These are phyloP conservation scores for Lecanicillium sp. DNA, from an alignment of 2,329 filamentous ascomycete species.

Conservation along the genomic window DNA sequence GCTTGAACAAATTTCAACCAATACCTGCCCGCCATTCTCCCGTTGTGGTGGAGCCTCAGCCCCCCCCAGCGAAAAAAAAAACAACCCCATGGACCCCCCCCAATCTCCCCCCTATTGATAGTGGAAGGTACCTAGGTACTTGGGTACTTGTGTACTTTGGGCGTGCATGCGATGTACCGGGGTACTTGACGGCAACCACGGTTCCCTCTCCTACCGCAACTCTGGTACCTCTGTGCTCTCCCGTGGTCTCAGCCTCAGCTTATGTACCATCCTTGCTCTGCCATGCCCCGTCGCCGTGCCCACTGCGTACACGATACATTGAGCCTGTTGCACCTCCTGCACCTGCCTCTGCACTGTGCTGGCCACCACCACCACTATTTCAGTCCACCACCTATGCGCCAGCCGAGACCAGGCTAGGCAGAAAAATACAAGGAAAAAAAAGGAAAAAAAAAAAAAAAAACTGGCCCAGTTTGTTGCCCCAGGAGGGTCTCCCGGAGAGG, in stretches of 20 bases:
- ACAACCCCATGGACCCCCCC: too few species aligned
- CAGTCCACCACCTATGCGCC: too few species aligned
- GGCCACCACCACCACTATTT: too few species aligned
- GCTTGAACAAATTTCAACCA: conserved; percentile 2
- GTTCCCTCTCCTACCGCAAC: neutral
- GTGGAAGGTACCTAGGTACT: too few species aligned
- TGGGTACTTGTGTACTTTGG: neutral
- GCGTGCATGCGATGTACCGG: neutral
- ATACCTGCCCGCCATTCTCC: neutral
- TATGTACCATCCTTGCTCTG: neutral
- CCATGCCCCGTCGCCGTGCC: neutral
- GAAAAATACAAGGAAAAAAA: neutral
- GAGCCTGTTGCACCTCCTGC: neutral
- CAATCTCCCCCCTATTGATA: too few species aligned
- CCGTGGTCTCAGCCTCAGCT: neutral
- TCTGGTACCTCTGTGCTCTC: neutral
- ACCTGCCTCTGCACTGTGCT: neutral
- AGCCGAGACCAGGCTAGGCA: conserved; percentile 1
- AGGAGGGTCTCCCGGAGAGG: neutral
- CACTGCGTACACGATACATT: neutral
- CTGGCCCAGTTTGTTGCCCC: conserved; percentile 4
- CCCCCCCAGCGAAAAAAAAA: neutral
- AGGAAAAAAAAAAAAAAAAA: neutral
- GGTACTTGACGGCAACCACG: conserved; percentile 2
- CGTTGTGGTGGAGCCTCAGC: neutral